Percentiles rank a stretch among this genome's conserved stretches.
These are phyloP conservation scores for Claviceps maximensis DNA, from an alignment of 2,329 filamentous ascomycete species.

Conservation along the genomic window DNA sequence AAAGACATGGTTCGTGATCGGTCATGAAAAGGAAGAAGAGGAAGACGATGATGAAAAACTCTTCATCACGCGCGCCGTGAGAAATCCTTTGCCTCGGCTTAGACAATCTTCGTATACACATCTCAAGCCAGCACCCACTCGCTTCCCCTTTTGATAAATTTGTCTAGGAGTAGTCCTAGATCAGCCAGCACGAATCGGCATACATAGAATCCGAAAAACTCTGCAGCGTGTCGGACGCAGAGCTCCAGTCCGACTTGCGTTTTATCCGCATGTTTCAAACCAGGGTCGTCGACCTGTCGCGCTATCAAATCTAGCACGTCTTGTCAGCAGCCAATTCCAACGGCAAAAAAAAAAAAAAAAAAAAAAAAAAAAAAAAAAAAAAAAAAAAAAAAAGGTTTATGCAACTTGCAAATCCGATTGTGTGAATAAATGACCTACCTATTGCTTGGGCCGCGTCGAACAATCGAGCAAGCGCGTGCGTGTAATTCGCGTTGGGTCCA, in stretches of 20 bases:
- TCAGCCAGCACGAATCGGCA: slow-evolving; percentile 90
- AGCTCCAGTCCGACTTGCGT: slow-evolving; percentile 93
- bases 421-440: no score
- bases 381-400: no score
- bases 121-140: slow-evolving; percentile 59
- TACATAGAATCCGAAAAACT: slow-evolving; percentile 96
- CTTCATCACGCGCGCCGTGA: not conserved
- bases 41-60: not conserved
- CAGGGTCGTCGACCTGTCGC: slow-evolving; percentile 89
- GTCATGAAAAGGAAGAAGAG: not conserved
- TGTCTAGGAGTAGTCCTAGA: slow-evolving; percentile 74
- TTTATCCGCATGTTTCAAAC: slow-evolving; percentile 77
- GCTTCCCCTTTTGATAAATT: slow-evolving; percentile 90
- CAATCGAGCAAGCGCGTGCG: slow-evolving; percentile 75
- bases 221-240: slow-evolving; percentile 81
- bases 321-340: not conserved
- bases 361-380: no score
- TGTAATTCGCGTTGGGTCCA: slow-evolving; percentile 81
- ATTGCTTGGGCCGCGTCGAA: slow-evolving; percentile 90
- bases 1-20: not conserved
- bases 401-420: no score
- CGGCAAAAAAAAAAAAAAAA: not conserved
- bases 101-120: not conserved
- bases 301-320: slow-evolving; percentile 74
- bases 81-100: not conserved